These are phyloP conservation scores for Penicillium sp. DNA, from an alignment of 2,329 filamentous ascomycete species.

Conservation along the genomic window DNA sequence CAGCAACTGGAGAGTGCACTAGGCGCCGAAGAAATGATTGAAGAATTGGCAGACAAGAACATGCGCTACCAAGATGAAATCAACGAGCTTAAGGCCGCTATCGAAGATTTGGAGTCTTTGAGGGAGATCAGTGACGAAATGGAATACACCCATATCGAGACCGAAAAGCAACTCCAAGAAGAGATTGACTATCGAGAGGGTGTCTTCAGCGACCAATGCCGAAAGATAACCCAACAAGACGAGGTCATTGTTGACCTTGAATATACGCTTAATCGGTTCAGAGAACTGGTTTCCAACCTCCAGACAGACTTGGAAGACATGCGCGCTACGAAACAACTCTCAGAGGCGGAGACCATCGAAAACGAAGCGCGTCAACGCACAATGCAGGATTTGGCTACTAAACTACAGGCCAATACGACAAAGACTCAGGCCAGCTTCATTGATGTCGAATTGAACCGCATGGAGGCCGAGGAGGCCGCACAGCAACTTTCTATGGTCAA, in stretches of 20 bases:
- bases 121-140: constrained; percentile 95
- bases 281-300: constrained; percentile 81
- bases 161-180: constrained; percentile 90
- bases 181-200: constrained; percentile 87
- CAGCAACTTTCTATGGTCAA: constrained; percentile 89
- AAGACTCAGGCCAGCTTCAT: constrained; percentile 95
- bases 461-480: constrained; percentile 84
- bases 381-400: constrained; percentile 96
- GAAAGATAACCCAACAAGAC: constrained; percentile 73
- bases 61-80: constrained; percentile 80
- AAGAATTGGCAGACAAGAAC: constrained; percentile 85
- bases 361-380: constrained; percentile 83
- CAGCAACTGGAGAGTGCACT: constrained; percentile 88
- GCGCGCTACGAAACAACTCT: constrained; percentile 86
- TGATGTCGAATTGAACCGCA: constrained; percentile 79
- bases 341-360: constrained; percentile 89
- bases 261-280: constrained; percentile 84
- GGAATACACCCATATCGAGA: constrained; percentile 88
- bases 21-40: constrained; percentile 90
- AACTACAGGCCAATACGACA: constrained; percentile 83
- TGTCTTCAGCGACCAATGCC: constrained; percentile 78
- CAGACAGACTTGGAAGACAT: constrained; percentile 90
- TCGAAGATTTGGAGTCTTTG: constrained; percentile 84
- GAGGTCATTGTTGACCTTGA: constrained; percentile 82
- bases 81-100: constrained; percentile 75